Conservation (phyloP, 2,329 filamentous ascomycete genomes). For the Aspergillus sergii region DNA sequence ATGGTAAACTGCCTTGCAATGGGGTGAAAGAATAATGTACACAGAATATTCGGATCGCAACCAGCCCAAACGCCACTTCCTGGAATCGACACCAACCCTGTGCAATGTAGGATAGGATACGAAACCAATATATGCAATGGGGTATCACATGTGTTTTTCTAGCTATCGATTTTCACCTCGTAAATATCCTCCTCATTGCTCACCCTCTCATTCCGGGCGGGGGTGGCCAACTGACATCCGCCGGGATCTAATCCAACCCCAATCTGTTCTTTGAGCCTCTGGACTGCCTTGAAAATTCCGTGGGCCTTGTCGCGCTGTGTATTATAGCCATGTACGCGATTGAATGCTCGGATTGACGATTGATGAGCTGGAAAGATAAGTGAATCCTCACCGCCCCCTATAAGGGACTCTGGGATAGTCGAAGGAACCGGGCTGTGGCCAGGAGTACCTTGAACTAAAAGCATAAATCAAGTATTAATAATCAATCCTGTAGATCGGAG, state of each 20-base stretch:
- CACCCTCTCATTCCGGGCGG: slow-evolving; percentile 53
- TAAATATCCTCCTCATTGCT: slow-evolving; percentile 54
- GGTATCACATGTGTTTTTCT: slow-evolving; percentile 4
- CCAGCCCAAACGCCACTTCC: slow-evolving; percentile 1
- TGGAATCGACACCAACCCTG: neutral
- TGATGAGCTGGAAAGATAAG: slow-evolving; percentile 41
- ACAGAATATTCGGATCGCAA: neutral
- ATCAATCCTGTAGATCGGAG: slow-evolving; percentile 7
- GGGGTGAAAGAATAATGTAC: neutral
- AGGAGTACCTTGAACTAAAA: slow-evolving; percentile 20
- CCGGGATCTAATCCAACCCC: slow-evolving; percentile 58
- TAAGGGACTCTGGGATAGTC: slow-evolving; percentile 49
- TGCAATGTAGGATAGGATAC: slow-evolving; percentile 2
- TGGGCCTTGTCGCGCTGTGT: slow-evolving; percentile 50
- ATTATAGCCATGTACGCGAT: slow-evolving; percentile 45
- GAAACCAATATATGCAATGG: neutral
- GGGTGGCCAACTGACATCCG: slow-evolving; percentile 56
- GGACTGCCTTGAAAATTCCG: slow-evolving; percentile 49
- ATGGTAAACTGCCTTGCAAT: neutral
- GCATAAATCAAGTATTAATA: slow-evolving; percentile 19
- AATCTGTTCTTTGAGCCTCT: slow-evolving; percentile 53
- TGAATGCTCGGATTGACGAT: slow-evolving; percentile 42
- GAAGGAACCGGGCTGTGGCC: slow-evolving; percentile 27
- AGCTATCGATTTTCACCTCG: slow-evolving; percentile 20
- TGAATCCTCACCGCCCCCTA: slow-evolving; percentile 29